phyloP scores from a whole-genome alignment of 768 basidiomycete genomes.

The Leccinum subgranulosum region DNA sequence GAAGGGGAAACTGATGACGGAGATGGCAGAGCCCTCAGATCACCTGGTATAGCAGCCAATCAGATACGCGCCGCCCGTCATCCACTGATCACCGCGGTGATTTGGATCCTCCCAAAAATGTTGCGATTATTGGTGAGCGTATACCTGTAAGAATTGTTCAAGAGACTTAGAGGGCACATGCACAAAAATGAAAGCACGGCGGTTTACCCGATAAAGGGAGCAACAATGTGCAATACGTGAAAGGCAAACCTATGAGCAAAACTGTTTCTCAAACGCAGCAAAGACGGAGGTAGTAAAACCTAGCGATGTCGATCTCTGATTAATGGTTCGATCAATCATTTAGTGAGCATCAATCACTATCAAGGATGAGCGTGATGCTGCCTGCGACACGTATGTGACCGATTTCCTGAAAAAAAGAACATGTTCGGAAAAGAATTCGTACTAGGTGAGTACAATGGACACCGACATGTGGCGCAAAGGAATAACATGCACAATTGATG shows the following conservation, averaged over 20 bases:
- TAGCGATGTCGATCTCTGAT: slow-evolving; percentile 8
- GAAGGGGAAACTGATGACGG: too few species aligned
- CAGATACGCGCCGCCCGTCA: too few species aligned
- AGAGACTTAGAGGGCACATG: too few species aligned
- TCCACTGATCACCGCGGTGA: too few species aligned
- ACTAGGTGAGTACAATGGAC: neutral
- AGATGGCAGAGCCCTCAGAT: too few species aligned
- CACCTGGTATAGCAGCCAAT: too few species aligned
- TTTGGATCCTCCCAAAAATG: too few species aligned
- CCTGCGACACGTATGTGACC: slow-evolving; percentile 51
- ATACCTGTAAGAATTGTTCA: neutral
- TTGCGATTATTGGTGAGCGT: too few species aligned
- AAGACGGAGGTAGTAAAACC: slow-evolving; percentile 10
- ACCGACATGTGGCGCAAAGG: slow-evolving; percentile 35
- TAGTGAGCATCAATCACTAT: slow-evolving; percentile 29
- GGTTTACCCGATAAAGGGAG: neutral
- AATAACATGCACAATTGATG: too few species aligned
- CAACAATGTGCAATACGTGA: too few species aligned
- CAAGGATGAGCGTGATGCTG: slow-evolving; percentile 53
- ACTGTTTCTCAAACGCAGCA: slow-evolving; percentile 14
- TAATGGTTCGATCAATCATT: neutral
- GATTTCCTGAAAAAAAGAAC: slow-evolving; percentile 21
- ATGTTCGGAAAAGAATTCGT: neutral
- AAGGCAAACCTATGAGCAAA: neutral
- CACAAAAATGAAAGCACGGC: neutral